Conservation (phyloP, 768 basidiomycete species). For the Phanerochaete carnosa region DNA sequence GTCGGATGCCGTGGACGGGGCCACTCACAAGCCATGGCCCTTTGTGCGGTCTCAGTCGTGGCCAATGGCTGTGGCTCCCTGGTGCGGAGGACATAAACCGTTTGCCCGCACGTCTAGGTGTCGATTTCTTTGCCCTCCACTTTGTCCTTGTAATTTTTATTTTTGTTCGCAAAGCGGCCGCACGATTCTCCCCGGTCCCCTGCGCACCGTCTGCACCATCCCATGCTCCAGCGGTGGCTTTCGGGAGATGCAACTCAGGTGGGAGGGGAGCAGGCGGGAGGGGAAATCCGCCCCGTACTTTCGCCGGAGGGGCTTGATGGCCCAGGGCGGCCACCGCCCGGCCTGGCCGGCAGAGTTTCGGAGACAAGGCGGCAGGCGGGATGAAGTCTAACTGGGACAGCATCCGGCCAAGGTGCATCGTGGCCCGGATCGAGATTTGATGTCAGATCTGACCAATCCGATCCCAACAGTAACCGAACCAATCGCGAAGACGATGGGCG, state of each 20-base stretch:
- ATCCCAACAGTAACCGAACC: slow-evolving; percentile 5
- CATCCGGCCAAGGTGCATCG: neutral
- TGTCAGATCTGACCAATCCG: neutral
- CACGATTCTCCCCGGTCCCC: neutral
- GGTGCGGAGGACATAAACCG: neutral
- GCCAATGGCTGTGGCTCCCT: neutral
- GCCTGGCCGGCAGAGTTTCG: neutral
- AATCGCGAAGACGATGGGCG: slow-evolving; percentile 1
- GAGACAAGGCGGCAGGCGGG: neutral
- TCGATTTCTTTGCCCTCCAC: neutral
- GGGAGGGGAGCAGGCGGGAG: neutral
- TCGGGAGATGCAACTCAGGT: neutral
- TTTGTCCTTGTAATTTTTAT: neutral
- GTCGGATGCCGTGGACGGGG: neutral
- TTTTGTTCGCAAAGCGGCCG: neutral
- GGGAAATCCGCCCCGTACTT: neutral
- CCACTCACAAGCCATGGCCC: neutral
- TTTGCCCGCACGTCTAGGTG: neutral
- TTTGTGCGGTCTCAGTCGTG: neutral
- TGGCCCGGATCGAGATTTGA: neutral
- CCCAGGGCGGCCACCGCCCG: neutral
- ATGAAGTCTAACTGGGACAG: neutral
- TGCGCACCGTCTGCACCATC: neutral
- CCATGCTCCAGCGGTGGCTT: neutral
- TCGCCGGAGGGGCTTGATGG: slow-evolving; percentile 3